phyloP scores from a whole-genome alignment of 305 asterid genomes.

The Fraxinus velutina region DNA sequence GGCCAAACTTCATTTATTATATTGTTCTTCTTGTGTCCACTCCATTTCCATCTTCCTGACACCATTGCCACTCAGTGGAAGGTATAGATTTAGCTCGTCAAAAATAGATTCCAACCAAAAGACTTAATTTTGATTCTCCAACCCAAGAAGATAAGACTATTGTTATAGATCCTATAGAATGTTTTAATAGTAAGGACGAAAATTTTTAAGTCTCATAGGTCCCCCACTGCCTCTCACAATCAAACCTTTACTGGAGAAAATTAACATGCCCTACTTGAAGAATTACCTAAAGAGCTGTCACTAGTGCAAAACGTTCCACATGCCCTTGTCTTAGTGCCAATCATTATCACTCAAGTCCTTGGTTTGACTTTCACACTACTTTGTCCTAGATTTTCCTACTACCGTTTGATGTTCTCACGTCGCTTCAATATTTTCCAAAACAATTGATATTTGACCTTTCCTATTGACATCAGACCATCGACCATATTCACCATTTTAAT shows the following conservation, averaged over 20 bases:
- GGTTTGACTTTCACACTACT: neutral
- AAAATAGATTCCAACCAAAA: neutral
- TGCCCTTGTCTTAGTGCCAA: neutral
- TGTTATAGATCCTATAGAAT: neutral
- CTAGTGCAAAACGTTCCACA: neutral
- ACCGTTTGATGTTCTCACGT: neutral
- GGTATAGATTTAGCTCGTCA: neutral
- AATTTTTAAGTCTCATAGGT: neutral
- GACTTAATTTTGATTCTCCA: neutral
- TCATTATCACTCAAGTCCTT: neutral
- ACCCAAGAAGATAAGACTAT: neutral
- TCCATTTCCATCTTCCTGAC: neutral
- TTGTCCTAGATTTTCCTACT: neutral
- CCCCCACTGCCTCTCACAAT: neutral
- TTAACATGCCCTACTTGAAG: neutral
- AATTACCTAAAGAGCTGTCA: neutral
- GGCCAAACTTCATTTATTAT: neutral
- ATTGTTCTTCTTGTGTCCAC: neutral
- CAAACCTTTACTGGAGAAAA: neutral
- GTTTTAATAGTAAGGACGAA: neutral
- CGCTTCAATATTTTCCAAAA: neutral
- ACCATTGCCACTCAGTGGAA: neutral
- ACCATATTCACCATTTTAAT: neutral
- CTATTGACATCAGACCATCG: neutral
- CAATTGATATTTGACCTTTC: neutral